These are phyloP conservation scores for Boletus smithii DNA, from an alignment of 1,284 basidiomycete species.

Conservation along the genomic window DNA sequence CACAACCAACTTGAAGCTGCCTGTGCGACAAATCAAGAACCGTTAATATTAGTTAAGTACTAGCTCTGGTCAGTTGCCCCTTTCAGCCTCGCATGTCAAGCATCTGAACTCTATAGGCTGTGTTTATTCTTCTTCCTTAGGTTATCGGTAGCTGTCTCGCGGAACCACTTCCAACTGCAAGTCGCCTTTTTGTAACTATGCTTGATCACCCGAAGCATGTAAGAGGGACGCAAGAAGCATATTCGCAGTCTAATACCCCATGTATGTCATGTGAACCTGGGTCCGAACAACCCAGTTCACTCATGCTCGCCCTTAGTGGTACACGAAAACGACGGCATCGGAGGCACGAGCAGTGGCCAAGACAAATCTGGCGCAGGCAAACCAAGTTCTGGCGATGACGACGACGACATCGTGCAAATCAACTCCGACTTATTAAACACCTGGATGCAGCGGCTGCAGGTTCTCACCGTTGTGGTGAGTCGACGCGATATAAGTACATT, in stretches of 20 bases:
- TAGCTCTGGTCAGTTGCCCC: slow-evolving; percentile 12
- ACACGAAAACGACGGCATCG: slow-evolving; percentile 2
- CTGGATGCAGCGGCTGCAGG: slow-evolving; percentile 30
- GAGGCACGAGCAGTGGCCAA: slow-evolving; percentile 1
- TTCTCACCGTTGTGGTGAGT: slow-evolving; percentile 32
- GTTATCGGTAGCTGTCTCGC: not conserved
- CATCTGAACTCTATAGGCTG: not conserved
- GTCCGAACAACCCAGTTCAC: not conserved
- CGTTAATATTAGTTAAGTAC: not conserved
- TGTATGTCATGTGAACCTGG: slow-evolving; percentile 15
- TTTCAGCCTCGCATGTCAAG: not conserved
- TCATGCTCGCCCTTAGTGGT: slow-evolving; percentile 7
- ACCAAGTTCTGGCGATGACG: not conserved
- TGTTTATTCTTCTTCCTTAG: not conserved
- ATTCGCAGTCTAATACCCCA: slow-evolving; percentile 4
- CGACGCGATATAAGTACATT: not conserved
- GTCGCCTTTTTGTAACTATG: slow-evolving; percentile 2
- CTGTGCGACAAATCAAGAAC: slow-evolving; percentile 4
- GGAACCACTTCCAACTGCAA: slow-evolving; percentile 1
- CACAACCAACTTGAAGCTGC: not conserved
- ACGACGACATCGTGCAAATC: slow-evolving; percentile 9
- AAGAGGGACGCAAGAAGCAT: not conserved
- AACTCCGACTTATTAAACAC: slow-evolving; percentile 20
- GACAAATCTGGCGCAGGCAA: slow-evolving; percentile 7
- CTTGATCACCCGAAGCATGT: not conserved